phyloP scores from a whole-genome alignment of 2,329 filamentous ascomycete genomes.

The Penicillium sp. region DNA sequence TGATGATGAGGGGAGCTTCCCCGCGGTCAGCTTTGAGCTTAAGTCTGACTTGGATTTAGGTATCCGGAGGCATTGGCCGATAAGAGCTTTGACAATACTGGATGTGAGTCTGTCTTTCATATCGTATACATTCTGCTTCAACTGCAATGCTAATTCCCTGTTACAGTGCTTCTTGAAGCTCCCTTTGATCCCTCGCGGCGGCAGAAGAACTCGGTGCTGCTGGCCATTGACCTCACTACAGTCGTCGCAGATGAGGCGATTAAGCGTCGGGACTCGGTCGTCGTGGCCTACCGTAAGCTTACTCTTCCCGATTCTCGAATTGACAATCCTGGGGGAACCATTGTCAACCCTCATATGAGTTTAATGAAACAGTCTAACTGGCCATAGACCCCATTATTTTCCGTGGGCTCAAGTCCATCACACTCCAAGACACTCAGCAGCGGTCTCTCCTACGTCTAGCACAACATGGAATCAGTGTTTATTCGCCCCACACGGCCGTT shows the following conservation, averaged over 20 bases:
- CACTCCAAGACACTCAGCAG: conserved; percentile 79
- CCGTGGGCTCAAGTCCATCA: conserved; percentile 82
- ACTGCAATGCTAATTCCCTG: conserved; percentile 2
- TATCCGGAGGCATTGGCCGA: conserved; percentile 89
- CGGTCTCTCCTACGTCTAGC: conserved; percentile 75
- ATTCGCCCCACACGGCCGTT: conserved; percentile 91
- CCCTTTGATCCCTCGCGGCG: conserved; percentile 55
- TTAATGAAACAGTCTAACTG: not conserved
- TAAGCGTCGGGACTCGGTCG: conserved; percentile 65
- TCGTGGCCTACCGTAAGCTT: conserved; percentile 79
- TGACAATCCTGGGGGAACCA: not conserved
- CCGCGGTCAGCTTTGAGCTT: conserved; percentile 6
- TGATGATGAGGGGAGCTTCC: conserved; percentile 18
- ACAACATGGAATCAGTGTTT: conserved; percentile 86
- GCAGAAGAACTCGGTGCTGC: conserved; percentile 64
- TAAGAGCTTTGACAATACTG: conserved; percentile 93
- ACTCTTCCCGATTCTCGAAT: not conserved
- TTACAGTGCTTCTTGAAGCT: conserved; percentile 63
- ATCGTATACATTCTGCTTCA: not conserved
- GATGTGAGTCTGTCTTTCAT: conserved; percentile 46
- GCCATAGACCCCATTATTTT: conserved; percentile 88
- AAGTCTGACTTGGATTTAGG: conserved; percentile 43
- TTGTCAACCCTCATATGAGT: not conserved
- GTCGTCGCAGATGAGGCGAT: conserved; percentile 90
- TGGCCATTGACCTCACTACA: conserved; percentile 87